Percentiles rank a stretch among this genome's conserved stretches.
phyloP scores from a whole-genome alignment of 1,139 yeast species.

The Saccharomyces hybrid region DNA sequence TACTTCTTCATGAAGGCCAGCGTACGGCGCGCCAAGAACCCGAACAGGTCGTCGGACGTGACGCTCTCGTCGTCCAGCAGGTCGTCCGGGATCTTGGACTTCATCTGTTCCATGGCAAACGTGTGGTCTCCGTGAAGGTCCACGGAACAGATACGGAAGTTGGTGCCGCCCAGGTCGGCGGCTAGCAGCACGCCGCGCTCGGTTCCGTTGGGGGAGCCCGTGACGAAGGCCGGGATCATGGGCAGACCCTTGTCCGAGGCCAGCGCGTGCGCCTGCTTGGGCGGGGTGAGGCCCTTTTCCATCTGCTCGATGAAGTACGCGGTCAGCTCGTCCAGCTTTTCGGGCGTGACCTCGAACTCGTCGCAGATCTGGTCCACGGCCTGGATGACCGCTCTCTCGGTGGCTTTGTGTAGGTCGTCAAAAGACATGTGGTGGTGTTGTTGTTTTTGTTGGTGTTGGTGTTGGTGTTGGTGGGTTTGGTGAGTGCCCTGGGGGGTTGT shows the following conservation, averaged over 20 bases:
- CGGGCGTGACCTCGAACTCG: slow-evolving; percentile 49
- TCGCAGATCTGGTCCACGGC: slow-evolving; percentile 44
- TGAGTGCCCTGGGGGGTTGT: no score
- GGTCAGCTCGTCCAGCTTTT: slow-evolving; percentile 50
- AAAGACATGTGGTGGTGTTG: slow-evolving; percentile 21
- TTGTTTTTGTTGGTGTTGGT: neutral
- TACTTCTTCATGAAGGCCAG: slow-evolving; percentile 53
- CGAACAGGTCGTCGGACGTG: slow-evolving; percentile 52
- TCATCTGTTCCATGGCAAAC: slow-evolving; percentile 61
- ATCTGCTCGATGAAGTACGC: slow-evolving; percentile 55
- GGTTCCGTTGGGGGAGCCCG: slow-evolving; percentile 70
- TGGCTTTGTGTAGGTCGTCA: slow-evolving; percentile 22
- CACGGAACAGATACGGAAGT: slow-evolving; percentile 84
- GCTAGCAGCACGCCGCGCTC: slow-evolving; percentile 75
- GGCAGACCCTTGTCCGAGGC: slow-evolving; percentile 50
- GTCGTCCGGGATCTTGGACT: slow-evolving; percentile 65
- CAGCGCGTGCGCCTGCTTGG: slow-evolving; percentile 25
- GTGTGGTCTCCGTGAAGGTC: slow-evolving; percentile 73
- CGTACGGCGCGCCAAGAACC: slow-evolving; percentile 63
- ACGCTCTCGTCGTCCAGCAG: slow-evolving; percentile 46
- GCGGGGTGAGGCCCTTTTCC: slow-evolving; percentile 45
- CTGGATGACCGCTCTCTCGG: slow-evolving; percentile 17
- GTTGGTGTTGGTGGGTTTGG: neutral
- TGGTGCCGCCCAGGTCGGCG: slow-evolving; percentile 84
- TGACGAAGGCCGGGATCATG: slow-evolving; percentile 84